These are phyloP conservation scores for Beauveria australis DNA, from an alignment of 2,329 filamentous ascomycete species.

Conservation along the genomic window DNA sequence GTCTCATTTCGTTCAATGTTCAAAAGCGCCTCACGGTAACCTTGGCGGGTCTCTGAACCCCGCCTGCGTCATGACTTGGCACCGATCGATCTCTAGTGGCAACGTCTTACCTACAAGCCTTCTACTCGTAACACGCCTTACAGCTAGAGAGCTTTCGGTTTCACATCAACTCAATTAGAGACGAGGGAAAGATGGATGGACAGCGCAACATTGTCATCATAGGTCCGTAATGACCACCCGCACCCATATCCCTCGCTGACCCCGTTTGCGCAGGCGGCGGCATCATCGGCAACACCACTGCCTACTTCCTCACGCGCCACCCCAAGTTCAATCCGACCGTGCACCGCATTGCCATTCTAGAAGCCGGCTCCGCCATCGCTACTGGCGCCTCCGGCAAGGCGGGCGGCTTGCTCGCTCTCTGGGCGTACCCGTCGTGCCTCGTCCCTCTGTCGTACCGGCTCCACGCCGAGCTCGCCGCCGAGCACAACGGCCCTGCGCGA, in stretches of 20 bases:
- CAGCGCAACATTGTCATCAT: constrained; percentile 43
- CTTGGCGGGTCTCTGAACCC: neutral
- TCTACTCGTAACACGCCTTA: neutral
- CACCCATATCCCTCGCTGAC: constrained; percentile 8
- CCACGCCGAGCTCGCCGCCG: constrained; percentile 74
- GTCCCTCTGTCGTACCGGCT: constrained; percentile 80
- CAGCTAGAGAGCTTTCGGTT: too few relatives aligned
- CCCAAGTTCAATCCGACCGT: constrained; percentile 65
- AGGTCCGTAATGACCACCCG: constrained; percentile 24
- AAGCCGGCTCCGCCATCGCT: constrained; percentile 74
- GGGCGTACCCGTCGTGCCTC: constrained; percentile 80
- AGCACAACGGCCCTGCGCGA: constrained; percentile 66
- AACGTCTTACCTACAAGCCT: neutral
- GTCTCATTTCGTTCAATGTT: neutral
- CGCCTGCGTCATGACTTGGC: constrained; percentile 2
- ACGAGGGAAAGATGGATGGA: constrained; percentile 21
- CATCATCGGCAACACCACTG: constrained; percentile 85
- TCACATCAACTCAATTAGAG: neutral
- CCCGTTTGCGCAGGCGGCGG: constrained; percentile 59
- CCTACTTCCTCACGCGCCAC: constrained; percentile 86
- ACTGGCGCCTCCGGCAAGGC: constrained; percentile 93
- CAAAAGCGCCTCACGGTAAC: neutral
- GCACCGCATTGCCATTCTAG: constrained; percentile 77
- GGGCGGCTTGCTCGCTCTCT: constrained; percentile 79
- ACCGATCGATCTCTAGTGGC: neutral